Base-by-base conservation (phyloP, 1,284 basidiomycete species). In the Ganoderma multipileum region DNA sequence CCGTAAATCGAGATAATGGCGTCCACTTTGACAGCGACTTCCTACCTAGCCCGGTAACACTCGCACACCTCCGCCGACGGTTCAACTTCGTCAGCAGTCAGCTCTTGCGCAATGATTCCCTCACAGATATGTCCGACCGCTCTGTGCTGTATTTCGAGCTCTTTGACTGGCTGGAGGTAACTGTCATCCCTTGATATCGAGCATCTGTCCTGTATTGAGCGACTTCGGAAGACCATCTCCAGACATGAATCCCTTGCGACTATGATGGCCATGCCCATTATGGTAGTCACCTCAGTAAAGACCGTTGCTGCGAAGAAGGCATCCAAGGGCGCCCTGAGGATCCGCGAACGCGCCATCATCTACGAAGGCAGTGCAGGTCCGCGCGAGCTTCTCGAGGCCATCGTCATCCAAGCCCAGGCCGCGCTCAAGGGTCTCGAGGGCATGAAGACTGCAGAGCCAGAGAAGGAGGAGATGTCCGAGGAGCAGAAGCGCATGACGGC, bases 191-290 rank as follows among this genome's bases (percentile, higher is more conserved):
- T 65, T 59, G 30, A 30, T 61, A 58, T 50, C 39, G 55, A 44
- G 54, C 26, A 28, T 61, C 23, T 39, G 33, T n/a, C 61, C 66
- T 28, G 63, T 30, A 54, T 61, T 54, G 63, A 63, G 52, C 3
- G 47, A 63, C n/a, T 42, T 33, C 62, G 41, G 26, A 62, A 94
- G 93, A 95, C 92, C 2, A 93, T 97, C 52, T 95, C 95, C 9
- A 91, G 91, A 74, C 95, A 97, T 72, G 95, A 97, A 83, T 91
- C 94, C 3, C 81, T 97, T 36, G 94, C 95, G 2, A 94, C 92
- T 73, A 96, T 97, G 93, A 94, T 97, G 88, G 95, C 93, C 0
- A 97, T 96, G 95, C 95, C 95, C 1, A 95, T 95, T 77, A 97
- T 97, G 95, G 89, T 92, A 3, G 86, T 89, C 26, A 82, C 86